Conservation (phyloP, 2,329 filamentous ascomycete genomes). For the Neurospora sp. region DNA sequence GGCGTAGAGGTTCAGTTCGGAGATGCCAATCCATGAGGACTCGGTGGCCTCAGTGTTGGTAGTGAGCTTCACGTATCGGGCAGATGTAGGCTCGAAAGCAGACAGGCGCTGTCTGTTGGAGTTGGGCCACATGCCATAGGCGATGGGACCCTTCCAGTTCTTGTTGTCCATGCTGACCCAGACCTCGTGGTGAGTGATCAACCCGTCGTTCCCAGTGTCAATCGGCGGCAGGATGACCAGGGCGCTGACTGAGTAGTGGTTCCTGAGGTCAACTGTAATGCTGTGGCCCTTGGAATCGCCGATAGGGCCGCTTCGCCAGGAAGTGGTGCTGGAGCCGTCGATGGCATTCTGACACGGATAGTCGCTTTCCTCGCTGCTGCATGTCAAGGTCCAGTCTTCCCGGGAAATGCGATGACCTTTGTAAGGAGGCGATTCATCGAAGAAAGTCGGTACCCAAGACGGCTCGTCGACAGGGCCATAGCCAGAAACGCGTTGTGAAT, state of each 20-base stretch:
- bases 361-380: not conserved
- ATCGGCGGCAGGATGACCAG: not conserved
- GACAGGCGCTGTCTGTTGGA: not conserved
- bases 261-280: not conserved
- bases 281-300: not conserved
- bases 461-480: not conserved
- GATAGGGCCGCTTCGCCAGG: not conserved
- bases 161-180: not conserved
- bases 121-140: not conserved
- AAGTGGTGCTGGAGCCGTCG: not conserved
- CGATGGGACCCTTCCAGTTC: not conserved
- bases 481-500: not conserved
- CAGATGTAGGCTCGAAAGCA: not conserved
- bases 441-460: not conserved
- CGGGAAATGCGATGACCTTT: not conserved
- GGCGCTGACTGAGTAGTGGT: not conserved
- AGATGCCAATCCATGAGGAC: not conserved
- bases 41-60: not conserved
- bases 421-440: not conserved
- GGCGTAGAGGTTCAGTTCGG: not conserved
- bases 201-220: not conserved
- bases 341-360: not conserved
- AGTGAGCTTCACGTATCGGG: not conserved
- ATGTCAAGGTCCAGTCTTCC: not conserved
- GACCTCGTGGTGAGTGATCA: not conserved